Evolutionary conservation across 2,329 filamentous ascomycete species (phyloP).

Genomic region (Botrytis pseudocinerea): DNA sequence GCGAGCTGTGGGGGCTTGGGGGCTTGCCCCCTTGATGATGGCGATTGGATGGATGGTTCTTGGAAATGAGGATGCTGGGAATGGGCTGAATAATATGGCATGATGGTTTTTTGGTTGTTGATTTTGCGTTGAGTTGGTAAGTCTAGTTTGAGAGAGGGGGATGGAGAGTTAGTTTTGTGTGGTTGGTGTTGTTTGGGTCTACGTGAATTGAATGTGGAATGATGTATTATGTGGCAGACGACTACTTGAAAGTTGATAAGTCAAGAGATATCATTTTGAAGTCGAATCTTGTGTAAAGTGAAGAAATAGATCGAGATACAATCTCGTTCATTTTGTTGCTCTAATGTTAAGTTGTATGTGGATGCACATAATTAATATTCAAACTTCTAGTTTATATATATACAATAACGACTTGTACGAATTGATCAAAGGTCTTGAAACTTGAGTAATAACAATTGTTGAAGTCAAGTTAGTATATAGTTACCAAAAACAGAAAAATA

Average conservation of each 20-base stretch:
- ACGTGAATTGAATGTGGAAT: neutral
- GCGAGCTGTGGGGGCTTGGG: neutral
- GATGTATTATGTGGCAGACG: neutral
- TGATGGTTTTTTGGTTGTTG: neutral
- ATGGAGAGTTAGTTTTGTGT: neutral
- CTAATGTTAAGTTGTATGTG: neutral
- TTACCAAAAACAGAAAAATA: neutral
- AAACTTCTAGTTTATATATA: neutral
- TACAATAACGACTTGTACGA: too few species aligned
- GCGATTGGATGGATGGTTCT: neutral
- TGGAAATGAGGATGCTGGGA: neutral
- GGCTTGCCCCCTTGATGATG: neutral
- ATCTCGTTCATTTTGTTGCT: neutral
- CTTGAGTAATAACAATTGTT: fast-evolving
- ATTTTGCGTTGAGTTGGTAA: neutral
- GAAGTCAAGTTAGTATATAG: neutral
- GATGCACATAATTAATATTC: neutral
- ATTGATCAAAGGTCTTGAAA: neutral
- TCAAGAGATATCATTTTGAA: neutral
- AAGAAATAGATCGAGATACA: neutral
- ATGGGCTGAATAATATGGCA: neutral
- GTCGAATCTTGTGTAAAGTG: neutral
- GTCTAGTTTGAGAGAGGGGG: neutral
- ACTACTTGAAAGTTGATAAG: neutral
- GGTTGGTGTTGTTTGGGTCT: neutral